These are phyloP conservation scores for Chlorella sorokiniana DNA, from an alignment of 139 green algal genomes.

Conservation along the genomic window DNA sequence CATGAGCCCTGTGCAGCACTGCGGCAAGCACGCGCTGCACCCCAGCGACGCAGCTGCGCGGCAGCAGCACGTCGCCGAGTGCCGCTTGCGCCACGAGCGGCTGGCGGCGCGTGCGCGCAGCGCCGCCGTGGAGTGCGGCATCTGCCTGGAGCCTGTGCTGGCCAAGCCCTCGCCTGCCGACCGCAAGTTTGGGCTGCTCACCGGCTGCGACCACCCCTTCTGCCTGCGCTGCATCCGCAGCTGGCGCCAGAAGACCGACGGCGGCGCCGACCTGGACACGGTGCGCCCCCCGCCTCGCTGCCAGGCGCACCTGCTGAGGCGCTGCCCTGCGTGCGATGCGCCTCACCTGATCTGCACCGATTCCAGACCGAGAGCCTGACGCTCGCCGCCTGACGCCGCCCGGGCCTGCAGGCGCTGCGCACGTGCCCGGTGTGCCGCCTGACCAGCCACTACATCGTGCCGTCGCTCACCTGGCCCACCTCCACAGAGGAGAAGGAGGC, in stretches of 20 bases:
- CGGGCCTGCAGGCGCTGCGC: constrained; percentile 58
- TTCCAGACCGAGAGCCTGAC: too few relatives aligned
- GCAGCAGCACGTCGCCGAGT: constrained; percentile 57
- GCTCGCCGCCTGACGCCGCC: background rate
- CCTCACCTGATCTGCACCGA: background rate
- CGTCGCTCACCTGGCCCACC: constrained; percentile 67
- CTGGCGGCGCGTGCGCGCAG: constrained; percentile 48
- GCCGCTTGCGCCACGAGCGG: constrained; percentile 53
- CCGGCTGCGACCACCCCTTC: constrained; percentile 76
- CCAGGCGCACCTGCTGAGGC: background rate
- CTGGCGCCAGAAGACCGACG: constrained; percentile 66
- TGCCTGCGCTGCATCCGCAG: constrained; percentile 85
- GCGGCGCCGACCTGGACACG: constrained; percentile 52
- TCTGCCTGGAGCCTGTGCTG: constrained; percentile 81
- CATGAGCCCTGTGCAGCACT: constrained; percentile 37
- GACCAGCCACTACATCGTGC: constrained; percentile 72
- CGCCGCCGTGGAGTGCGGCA: constrained; percentile 70
- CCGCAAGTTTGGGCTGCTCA: constrained; percentile 81
- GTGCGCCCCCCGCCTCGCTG: constrained; percentile 32
- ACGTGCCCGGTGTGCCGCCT: constrained; percentile 80
- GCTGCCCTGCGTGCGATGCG: background rate
- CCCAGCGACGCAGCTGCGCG: constrained; percentile 51
- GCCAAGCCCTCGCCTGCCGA: constrained; percentile 46
- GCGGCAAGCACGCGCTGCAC: constrained; percentile 61
- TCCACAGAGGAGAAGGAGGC: constrained; percentile 61